phyloP scores from a whole-genome alignment of 331 rosid genomes.

The Quercus tomentella region DNA sequence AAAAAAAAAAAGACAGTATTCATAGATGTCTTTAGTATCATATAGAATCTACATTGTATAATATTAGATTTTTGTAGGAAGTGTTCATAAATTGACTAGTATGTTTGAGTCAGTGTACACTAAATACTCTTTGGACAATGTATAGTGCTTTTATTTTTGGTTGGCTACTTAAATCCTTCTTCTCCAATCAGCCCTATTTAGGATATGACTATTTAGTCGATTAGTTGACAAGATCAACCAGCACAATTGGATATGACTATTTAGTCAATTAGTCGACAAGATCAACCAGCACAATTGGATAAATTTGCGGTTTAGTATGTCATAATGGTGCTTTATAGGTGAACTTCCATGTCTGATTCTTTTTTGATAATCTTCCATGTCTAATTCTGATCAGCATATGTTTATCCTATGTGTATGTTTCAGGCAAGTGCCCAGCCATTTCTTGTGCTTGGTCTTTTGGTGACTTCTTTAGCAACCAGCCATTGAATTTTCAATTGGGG shows the following conservation, averaged over 20 bases:
- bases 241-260: background rate
- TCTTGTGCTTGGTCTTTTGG: conserved; percentile 79
- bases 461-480: conserved; percentile 84
- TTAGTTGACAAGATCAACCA: background rate
- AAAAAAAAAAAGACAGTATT: too few species aligned
- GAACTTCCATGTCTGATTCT: background rate
- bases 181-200: too few species aligned
- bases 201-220: background rate
- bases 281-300: background rate
- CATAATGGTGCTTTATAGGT: background rate
- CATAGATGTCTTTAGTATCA: too few species aligned
- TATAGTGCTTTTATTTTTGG: too few species aligned
- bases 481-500: conserved; percentile 28
- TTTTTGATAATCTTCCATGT: background rate
- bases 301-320: background rate
- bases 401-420: background rate
- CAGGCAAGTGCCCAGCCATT: conserved; percentile 94
- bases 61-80: too few species aligned
- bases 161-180: too few species aligned
- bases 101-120: too few species aligned
- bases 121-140: too few species aligned
- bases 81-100: too few species aligned
- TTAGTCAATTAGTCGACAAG: background rate
- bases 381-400: background rate
- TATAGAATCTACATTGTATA: too few species aligned